These are phyloP conservation scores for Chaetomiaceae sp. DNA, from an alignment of 2,329 filamentous ascomycete species.

Conservation along the genomic window DNA sequence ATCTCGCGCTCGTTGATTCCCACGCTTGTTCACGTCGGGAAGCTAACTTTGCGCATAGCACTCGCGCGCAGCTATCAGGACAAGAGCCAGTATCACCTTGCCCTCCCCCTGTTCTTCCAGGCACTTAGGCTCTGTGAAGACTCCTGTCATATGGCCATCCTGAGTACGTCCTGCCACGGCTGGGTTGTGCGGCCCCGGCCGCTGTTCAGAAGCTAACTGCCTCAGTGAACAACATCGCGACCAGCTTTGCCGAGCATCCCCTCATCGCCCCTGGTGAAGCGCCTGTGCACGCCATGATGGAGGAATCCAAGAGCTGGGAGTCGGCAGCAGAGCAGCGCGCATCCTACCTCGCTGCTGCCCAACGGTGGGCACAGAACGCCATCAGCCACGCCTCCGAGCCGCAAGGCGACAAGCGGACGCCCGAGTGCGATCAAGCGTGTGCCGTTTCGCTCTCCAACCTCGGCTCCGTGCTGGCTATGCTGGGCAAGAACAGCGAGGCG, in stretches of 20 bases:
- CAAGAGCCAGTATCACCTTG: conserved; percentile 69
- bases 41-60: conserved; percentile 40
- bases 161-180: conserved; percentile 51
- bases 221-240: conserved; percentile 72
- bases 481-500: conserved; percentile 60
- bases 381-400: conserved; percentile 61
- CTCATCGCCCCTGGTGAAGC: conserved; percentile 31
- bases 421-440: conserved; percentile 80
- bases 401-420: conserved; percentile 57
- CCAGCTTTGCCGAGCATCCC: conserved; percentile 64
- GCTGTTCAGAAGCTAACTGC: conserved; percentile 4
- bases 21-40: not conserved
- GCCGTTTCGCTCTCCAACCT: conserved; percentile 81
- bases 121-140: conserved; percentile 62
- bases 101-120: conserved; percentile 80
- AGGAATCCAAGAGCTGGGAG: conserved; percentile 22
- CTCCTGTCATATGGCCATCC: conserved; percentile 70
- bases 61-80: conserved; percentile 72
- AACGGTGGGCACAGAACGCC: conserved; percentile 74
- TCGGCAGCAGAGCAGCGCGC: conserved; percentile 46
- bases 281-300: conserved; percentile 24
- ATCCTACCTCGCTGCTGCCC: conserved; percentile 61
- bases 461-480: conserved; percentile 74
- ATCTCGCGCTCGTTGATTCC: not conserved
- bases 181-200: not conserved